A percentile compares a stretch with the other conserved stretches of the same genome.
Conservation (phyloP, 2,329 filamentous ascomycete genomes). For the Zymoseptoria pseudotritici region DNA sequence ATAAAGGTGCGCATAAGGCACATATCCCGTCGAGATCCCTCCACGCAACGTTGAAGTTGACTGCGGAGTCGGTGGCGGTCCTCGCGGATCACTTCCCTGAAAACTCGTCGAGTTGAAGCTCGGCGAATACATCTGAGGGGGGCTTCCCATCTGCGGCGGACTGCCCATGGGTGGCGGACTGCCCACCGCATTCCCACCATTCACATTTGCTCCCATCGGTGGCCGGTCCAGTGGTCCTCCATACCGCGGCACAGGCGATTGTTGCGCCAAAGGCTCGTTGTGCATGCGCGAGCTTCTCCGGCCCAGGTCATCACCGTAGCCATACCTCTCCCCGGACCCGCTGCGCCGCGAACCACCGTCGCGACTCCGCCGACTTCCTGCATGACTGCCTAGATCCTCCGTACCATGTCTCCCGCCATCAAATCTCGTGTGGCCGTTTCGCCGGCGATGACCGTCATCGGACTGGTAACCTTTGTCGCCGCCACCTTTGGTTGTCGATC, state of each 20-base stretch:
- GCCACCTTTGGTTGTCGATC: slow-evolving; percentile 10
- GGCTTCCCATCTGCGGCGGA: background rate
- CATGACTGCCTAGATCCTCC: slow-evolving; percentile 19
- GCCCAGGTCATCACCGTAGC: slow-evolving; percentile 16
- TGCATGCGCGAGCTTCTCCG: slow-evolving; percentile 4
- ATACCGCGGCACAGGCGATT: background rate
- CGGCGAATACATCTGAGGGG: background rate
- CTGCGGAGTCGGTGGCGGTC: slow-evolving; percentile 3
- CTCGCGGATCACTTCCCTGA: slow-evolving; percentile 3
- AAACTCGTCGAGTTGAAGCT: slow-evolving; percentile 4
- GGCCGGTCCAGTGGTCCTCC: background rate
- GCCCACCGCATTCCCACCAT: background rate
- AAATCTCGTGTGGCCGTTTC: slow-evolving; percentile 11
- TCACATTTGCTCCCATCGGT: background rate
- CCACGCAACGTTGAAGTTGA: slow-evolving; percentile 17
- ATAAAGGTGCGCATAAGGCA: slow-evolving; percentile 31
- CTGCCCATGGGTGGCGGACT: background rate
- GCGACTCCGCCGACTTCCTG: slow-evolving; percentile 14
- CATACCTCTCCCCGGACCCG: slow-evolving; percentile 14
- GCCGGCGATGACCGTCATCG: slow-evolving; percentile 8
- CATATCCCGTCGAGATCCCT: slow-evolving; percentile 23
- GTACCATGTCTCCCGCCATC: slow-evolving; percentile 20
- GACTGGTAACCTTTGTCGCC: slow-evolving; percentile 17
- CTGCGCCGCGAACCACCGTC: slow-evolving; percentile 9
- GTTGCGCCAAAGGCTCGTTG: background rate